These are phyloP conservation scores for Podila epigama DNA, from an alignment of 192 early-diverging fungal species.

Conservation along the genomic window DNA sequence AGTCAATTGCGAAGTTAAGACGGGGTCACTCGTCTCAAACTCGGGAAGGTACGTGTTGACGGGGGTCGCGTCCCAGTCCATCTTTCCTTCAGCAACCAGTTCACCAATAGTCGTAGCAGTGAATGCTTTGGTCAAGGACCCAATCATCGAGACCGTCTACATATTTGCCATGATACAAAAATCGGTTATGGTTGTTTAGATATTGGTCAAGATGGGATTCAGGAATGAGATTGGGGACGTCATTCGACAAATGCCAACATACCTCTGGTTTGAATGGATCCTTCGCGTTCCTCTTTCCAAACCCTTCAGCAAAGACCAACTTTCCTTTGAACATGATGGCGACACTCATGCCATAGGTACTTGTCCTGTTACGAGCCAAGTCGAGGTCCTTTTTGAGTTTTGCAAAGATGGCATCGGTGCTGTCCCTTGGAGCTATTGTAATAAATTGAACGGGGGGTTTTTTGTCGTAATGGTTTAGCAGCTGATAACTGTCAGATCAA, in stretches of 20 bases:
- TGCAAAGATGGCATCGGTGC: background rate
- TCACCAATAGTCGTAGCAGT: no score
- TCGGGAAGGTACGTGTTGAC: conserved; percentile 21
- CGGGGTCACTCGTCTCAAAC: conserved; percentile 3
- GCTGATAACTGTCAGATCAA: no score
- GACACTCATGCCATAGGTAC: background rate
- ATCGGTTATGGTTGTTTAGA: no score
- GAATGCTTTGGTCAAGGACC: background rate
- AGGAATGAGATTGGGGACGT: background rate
- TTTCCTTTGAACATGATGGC: background rate
- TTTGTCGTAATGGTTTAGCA: no score
- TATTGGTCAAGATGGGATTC: background rate
- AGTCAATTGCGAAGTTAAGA: conserved; percentile 17
- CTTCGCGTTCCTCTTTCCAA: background rate
- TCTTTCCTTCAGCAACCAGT: no score
- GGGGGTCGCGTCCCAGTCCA: conserved; percentile 33
- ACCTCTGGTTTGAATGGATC: background rate
- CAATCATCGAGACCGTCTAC: background rate
- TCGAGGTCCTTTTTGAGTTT: background rate
- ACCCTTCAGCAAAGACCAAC: background rate
- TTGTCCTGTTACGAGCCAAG: background rate
- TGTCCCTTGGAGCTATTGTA: no score
- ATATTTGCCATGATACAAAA: no score
- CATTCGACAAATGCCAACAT: background rate
- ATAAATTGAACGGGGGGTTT: no score